Base-by-base conservation (phyloP, 116 monocot genomes). In the Posidonia oceanica region DNA sequence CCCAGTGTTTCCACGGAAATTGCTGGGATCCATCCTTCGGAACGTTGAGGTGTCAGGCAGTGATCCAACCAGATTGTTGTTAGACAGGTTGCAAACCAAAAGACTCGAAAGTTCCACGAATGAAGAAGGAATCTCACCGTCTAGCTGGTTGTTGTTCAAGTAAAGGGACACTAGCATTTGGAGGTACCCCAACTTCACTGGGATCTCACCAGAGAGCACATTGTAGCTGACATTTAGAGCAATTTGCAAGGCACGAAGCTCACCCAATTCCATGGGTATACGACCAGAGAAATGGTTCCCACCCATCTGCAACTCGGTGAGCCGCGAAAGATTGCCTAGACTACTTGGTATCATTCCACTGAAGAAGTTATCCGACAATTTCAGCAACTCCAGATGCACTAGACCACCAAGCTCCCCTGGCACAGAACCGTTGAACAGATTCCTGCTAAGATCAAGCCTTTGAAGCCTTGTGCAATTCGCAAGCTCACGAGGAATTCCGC, bases 361-460 rank as follows among this genome's bases (percentile, higher is more conserved):
- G 7, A 93, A 68, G 61, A 59, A 20, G 72, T 89, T 93, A 71
- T 81, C 81, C 16, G 84, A 81, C 11, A 93, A 16, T 58, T 79
- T 79, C 13, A 93, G 73, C 62, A 73, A 71, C 64, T 89, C 81
- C 17, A 89, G 56, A 64, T 85, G 79, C 37, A 83, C 85, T 52
- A 93, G 73, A 71, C 72, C 78, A 23, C 89, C 93, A 13, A 89
- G 18, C 62, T 84, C 86, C 64, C 67, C 39, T 20, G 89, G 89
- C 52, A 89, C 52, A 52, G 11, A n/a, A 4, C 93, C 93, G 29
- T 77, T 76, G 57, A 93, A 85, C 3, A 39, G 63, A 51, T 93
- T 93, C 62, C 76, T 69, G 59, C 86, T 87, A 29, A 93, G 84
- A 67, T 89, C 89, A 70, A 93, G 93, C 74, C 86, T 79, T 41